phyloP scores from a whole-genome alignment of 2,329 filamentous ascomycete genomes.

The Fonsecaea multimorphosa region DNA sequence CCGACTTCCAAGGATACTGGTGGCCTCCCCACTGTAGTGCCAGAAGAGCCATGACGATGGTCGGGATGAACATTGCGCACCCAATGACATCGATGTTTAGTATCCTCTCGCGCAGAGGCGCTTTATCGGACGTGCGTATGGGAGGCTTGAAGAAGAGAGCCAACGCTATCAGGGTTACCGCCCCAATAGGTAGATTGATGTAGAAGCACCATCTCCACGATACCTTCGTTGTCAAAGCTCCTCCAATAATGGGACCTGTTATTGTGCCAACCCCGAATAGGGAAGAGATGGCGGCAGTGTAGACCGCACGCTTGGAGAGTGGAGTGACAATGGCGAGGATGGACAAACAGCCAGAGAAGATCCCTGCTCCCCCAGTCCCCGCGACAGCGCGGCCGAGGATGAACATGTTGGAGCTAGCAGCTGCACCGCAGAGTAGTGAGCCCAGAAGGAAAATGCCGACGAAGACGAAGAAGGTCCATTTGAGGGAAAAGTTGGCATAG shows the following conservation, averaged over 20 bases:
- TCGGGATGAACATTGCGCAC: slow-evolving; percentile 36
- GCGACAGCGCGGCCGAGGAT: slow-evolving; percentile 46
- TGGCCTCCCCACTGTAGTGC: slow-evolving; percentile 40
- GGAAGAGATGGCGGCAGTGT: slow-evolving; percentile 42
- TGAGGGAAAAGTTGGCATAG: slow-evolving; percentile 53
- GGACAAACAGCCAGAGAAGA: slow-evolving; percentile 53
- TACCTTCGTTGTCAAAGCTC: slow-evolving; percentile 46
- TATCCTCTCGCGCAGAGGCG: slow-evolving; percentile 16
- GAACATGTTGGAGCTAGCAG: slow-evolving; percentile 40
- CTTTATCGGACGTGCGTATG: slow-evolving; percentile 10
- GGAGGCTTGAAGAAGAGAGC: slow-evolving; percentile 22
- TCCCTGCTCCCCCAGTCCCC: slow-evolving; percentile 45
- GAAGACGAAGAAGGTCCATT: slow-evolving; percentile 41
- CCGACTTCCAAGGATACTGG: slow-evolving; percentile 34
- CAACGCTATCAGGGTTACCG: slow-evolving; percentile 47
- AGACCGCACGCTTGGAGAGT: slow-evolving; percentile 45
- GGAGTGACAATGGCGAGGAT: slow-evolving; percentile 44
- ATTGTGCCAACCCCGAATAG: slow-evolving; percentile 48
- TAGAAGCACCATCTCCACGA: slow-evolving; percentile 49
- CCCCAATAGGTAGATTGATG: slow-evolving; percentile 52
- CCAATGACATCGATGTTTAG: slow-evolving; percentile 40
- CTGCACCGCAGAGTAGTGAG: slow-evolving; percentile 42
- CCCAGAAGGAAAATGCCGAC: slow-evolving; percentile 45
- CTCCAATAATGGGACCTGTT: slow-evolving; percentile 52
- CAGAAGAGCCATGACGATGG: slow-evolving; percentile 38